Conservation (phyloP, 1,284 basidiomycete genomes). For the Kalmanozyma brasiliensis region DNA sequence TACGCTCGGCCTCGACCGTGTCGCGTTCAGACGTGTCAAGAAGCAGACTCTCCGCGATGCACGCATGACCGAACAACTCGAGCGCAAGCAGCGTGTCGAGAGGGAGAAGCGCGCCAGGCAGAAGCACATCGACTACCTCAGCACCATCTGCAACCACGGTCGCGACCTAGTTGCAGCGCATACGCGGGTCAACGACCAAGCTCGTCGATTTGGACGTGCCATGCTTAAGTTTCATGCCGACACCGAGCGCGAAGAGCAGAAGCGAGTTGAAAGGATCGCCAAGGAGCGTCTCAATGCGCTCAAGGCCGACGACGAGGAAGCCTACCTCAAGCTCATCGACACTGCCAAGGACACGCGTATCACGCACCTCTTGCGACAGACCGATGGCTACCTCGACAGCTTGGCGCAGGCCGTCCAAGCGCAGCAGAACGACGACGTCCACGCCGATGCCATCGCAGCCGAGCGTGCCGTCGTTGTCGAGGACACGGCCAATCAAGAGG, state of each 20-base stretch:
- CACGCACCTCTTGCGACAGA: conserved; percentile 93
- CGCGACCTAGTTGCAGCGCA: conserved; percentile 76
- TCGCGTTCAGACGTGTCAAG: conserved; percentile 87
- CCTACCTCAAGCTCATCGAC: conserved; percentile 98
- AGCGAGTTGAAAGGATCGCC: conserved; percentile 88
- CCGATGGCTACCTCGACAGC: conserved; percentile 92
- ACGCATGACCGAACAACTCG: conserved; percentile 86
- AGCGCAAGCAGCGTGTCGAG: conserved; percentile 90
- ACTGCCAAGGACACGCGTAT: conserved; percentile 99
- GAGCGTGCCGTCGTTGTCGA: conserved; percentile 47
- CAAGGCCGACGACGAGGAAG: conserved; percentile 98
- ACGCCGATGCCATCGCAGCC: conserved; percentile 63
- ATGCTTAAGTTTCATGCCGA: conserved; percentile 71
- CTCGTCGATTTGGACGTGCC: conserved; percentile 70
- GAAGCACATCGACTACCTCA: conserved; percentile 94
- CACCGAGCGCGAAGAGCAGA: conserved; percentile 72
- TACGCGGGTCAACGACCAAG: conserved; percentile 71
- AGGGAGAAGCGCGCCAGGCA: conserved; percentile 93
- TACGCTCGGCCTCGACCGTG: conserved; percentile 86
- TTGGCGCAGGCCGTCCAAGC: conserved; percentile 92
- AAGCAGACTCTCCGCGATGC: conserved; percentile 91
- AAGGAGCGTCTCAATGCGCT: conserved; percentile 99
- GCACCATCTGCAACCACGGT: conserved; percentile 87
- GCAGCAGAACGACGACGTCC: conserved; percentile 82
- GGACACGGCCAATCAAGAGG: conserved; percentile 56